Conservation (phyloP, 345 rosid genomes). For the Viola odorata region DNA sequence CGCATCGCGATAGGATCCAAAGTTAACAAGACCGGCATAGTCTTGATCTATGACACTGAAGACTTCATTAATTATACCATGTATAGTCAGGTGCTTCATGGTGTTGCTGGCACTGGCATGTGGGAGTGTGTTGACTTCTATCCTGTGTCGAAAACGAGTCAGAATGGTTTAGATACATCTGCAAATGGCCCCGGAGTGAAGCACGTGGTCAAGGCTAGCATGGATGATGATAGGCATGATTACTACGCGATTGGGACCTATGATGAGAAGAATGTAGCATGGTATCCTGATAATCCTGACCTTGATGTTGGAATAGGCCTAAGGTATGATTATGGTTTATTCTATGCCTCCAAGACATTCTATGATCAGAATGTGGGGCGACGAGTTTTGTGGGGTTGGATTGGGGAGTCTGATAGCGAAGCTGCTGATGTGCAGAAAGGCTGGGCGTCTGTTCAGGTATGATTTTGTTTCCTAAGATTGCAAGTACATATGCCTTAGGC, state of each 20-base stretch:
- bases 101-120: conserved; percentile 75
- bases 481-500: too few species aligned
- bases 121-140: conserved; percentile 87
- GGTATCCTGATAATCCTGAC: conserved; percentile 48
- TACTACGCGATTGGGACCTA: conserved; percentile 63
- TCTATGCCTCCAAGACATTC: conserved; percentile 68
- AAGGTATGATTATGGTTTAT: conserved; percentile 62
- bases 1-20: conserved; percentile 70
- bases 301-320: conserved; percentile 63
- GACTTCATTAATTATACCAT: conserved; percentile 52
- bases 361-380: conserved; percentile 46
- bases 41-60: conserved; percentile 66
- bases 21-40: conserved; percentile 56
- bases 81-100: conserved; percentile 40
- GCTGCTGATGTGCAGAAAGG: conserved; percentile 57
- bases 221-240: conserved; percentile 57
- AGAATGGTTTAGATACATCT: conserved; percentile 53
- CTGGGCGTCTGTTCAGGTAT: conserved; percentile 75
- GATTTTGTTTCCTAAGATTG: not conserved
- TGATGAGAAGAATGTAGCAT: conserved; percentile 31
- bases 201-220: conserved; percentile 58
- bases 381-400: conserved; percentile 73
- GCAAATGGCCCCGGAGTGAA: conserved; percentile 39
- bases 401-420: conserved; percentile 61
- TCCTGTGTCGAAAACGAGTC: conserved; percentile 35